Conservation (phyloP, 23 red algal species). For the Cyanidiococcus yangmingshanensis region DNA sequence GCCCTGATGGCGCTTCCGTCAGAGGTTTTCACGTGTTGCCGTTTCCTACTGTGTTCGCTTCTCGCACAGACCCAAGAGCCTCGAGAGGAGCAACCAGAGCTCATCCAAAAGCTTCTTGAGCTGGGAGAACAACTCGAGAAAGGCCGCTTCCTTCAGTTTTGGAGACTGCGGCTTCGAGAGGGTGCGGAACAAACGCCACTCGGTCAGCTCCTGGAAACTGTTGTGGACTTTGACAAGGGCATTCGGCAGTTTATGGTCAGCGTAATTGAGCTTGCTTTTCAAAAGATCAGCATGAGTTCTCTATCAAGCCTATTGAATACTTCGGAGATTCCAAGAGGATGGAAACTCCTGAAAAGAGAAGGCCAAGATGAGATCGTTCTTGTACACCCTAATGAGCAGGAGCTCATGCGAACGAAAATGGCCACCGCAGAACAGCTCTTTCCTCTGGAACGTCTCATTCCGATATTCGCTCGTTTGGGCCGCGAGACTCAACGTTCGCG, state of each 20-base stretch:
- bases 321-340: not conserved
- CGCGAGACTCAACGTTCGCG: not conserved
- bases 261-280: not conserved
- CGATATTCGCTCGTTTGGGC: not conserved
- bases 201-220: not conserved
- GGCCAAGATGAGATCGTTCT: not conserved
- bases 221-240: constrained; percentile 9
- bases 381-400: not conserved
- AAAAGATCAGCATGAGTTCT: not conserved
- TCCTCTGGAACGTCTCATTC: not conserved
- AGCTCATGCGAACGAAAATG: not conserved
- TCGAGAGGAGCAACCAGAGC: not conserved
- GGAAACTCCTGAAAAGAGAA: not conserved
- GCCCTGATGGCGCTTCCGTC: not conserved
- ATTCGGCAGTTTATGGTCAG: not conserved
- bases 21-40: not conserved
- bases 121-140: not conserved
- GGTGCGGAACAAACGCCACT: not conserved
- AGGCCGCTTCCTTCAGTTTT: constrained; percentile 4
- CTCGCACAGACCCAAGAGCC: not conserved
- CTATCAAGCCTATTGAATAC: not conserved
- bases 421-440: not conserved
- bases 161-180: not conserved
- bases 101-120: not conserved
- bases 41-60: not conserved